Evolutionary conservation across 2,329 filamentous ascomycete species (phyloP), one percentile per base, ranked within the genome.

Genomic region (Coniochaeta sp.): DNA sequence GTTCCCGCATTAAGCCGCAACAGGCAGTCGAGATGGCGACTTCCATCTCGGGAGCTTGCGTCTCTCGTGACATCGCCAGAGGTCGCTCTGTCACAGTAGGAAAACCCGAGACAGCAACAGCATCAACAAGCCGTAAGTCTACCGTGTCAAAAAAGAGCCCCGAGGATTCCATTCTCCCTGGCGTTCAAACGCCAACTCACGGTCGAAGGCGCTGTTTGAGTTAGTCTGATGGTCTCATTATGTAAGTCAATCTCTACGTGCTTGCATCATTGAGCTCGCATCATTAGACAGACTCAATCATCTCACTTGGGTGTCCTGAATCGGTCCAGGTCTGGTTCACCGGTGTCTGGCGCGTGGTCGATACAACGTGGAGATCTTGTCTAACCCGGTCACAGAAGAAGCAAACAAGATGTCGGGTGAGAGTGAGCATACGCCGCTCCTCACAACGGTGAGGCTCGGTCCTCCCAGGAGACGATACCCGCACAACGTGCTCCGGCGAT

Each of bases 371-470:
- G 6, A 12, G 2, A 19, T 47, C 42, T 16, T 56, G 19, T 34
- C 54, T 56, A 24, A 56, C 17, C 30, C 19, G 17, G 16, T 3
- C 28, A 56, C 32, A 56, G 19, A 56, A 56, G 32, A 56, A 19
- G 4, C 3, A 36, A 7, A 9, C 54, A 56, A 36, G 3, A 56
- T 56, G 54, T 56, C 54, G 54, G 26, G 54, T 36, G 54, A 56
- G 54, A 38, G 54, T 36, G 54, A 56, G 54, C 54, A 56, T 26
- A 56, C 54, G 30, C 54, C 54, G 54, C 54, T 56, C 17, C 54
- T 56, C 54, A 56, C 54, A 36, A 56, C 54, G 5, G 54, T 56
- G 54, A 56, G 34, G 19, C 30, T 38, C 17, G 54, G 34, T 12
- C 54, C 54, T 38, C 54, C 54, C 10, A 36, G 54, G 34, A 56